Evolutionary conservation across 768 basidiomycete species (phyloP), one percentile per base, ranked within the genome.

Genomic region (Pleurotus sapidus): DNA sequence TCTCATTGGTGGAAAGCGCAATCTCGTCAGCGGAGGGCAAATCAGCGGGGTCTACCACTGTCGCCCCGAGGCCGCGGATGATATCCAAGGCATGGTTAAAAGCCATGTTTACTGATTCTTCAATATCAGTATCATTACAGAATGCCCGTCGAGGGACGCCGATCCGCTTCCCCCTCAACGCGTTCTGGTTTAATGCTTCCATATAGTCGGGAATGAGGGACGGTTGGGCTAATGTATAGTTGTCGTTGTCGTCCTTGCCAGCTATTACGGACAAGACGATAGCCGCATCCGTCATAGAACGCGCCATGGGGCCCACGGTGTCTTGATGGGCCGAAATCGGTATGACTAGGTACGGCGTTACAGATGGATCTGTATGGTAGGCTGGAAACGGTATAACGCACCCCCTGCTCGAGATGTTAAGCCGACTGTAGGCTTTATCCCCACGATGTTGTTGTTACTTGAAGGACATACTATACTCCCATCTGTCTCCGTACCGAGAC

Each of bases 1-100:
- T 86, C 67, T 85, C 84, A 30, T 81, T 72, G 1, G 71, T 77
- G 0, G 90, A 85, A 0, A 96, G 80, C 3, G 91, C 91, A 0
- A 84, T 75, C 54, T 83, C 83, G 0, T 77, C 73, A 2, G 79
- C 81, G 24, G 80, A 80, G 0, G 84, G 79, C 14, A 88, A 68
- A 57, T 87, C 83, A 1, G 84, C 82, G 0, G 85, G 84, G 63
- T 89, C 86, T 5, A 88, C 74, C 3, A 89, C 72, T 1, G 78
- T 76, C 0, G 80, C 80, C 1, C 81, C 81, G 1, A 82, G 68
- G 3, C 60, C 59, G 37, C 68, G 63, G 9, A 83, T 67, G 0
- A 70, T 72, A 12, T 62, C 30, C 42, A 82, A 61, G 0, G 78
- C 77, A 27, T 68, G 39, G 40, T 78, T 72, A 53, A 81, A 81